Percentiles rank a stretch among this genome's conserved stretches.
Evolutionary conservation across 2,329 filamentous ascomycete species (phyloP).

Genomic region (Huntiella abstrusa): DNA sequence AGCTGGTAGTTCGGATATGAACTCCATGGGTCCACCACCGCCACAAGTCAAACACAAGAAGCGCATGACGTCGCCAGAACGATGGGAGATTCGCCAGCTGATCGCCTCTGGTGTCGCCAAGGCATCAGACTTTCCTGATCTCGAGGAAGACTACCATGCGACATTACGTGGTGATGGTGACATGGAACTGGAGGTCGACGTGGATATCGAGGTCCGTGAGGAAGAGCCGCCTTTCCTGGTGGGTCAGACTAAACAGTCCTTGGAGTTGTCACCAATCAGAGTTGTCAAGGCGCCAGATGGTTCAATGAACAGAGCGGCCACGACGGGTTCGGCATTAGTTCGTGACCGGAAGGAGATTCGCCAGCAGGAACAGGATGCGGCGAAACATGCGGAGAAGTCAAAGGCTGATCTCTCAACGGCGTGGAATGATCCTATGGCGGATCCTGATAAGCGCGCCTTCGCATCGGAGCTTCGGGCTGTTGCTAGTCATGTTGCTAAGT

Average conservation of each 20-base stretch:
- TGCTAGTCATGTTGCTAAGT: constrained; percentile 38
- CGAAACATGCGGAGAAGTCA: constrained; percentile 45
- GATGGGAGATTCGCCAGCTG: constrained; percentile 93
- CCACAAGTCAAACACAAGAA: constrained; percentile 45
- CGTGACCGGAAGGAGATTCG: constrained; percentile 80
- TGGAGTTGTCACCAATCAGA: constrained; percentile 86
- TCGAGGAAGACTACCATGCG: constrained; percentile 84
- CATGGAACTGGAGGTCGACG: constrained; percentile 84
- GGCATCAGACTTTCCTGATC: constrained; percentile 80
- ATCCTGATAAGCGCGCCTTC: constrained; percentile 69
- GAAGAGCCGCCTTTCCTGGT: constrained; percentile 92
- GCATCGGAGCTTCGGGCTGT: constrained; percentile 60
- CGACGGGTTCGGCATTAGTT: constrained; percentile 73
- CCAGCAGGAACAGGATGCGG: constrained; percentile 70
- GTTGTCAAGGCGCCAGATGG: constrained; percentile 96
- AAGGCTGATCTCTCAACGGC: constrained; percentile 74
- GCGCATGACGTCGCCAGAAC: constrained; percentile 84
- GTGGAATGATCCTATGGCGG: constrained; percentile 95
- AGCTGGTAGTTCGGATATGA: constrained; percentile 15
- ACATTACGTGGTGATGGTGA: constrained; percentile 70
- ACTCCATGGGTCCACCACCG: constrained; percentile 21
- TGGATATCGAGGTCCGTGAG: constrained; percentile 91
- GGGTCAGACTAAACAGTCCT: constrained; percentile 87
- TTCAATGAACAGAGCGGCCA: constrained; percentile 91
- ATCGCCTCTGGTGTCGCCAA: constrained; percentile 91